Conservation (phyloP, 2,329 filamentous ascomycete species). For the Dendrostoma leiphaemia region DNA sequence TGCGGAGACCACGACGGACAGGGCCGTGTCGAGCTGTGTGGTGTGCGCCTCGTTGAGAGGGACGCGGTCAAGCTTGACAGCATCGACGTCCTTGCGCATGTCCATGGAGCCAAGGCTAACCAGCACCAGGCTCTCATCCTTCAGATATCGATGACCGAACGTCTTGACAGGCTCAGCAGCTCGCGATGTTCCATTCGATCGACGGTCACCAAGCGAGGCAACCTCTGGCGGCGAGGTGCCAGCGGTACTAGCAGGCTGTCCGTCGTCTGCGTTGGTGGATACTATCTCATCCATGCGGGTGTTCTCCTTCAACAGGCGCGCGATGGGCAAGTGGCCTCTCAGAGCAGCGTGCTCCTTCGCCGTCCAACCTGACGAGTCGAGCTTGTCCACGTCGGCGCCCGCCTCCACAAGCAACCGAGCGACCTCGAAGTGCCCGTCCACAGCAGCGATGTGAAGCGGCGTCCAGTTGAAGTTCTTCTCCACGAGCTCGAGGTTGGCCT, state of each 20-base stretch:
- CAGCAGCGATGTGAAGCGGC: slow-evolving; percentile 87
- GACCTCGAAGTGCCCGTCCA: slow-evolving; percentile 78
- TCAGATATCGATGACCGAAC: slow-evolving; percentile 94
- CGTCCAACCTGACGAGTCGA: slow-evolving; percentile 90
- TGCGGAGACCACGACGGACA: slow-evolving; percentile 88
- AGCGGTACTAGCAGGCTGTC: slow-evolving; percentile 14
- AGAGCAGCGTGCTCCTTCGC: slow-evolving; percentile 90
- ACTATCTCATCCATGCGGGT: slow-evolving; percentile 37
- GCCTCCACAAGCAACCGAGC: slow-evolving; percentile 75
- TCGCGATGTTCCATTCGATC: slow-evolving; percentile 50
- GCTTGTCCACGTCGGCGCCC: slow-evolving; percentile 70
- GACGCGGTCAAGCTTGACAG: slow-evolving; percentile 85
- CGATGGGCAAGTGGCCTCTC: slow-evolving; percentile 82
- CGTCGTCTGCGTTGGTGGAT: slow-evolving; percentile 10
- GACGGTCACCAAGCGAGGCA: slow-evolving; percentile 61
- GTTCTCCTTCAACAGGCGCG: slow-evolving; percentile 56
- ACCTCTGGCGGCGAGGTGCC: slow-evolving; percentile 45
- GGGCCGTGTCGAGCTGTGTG: slow-evolving; percentile 89
- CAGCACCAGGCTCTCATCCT: slow-evolving; percentile 81
- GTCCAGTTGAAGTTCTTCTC: slow-evolving; percentile 93
- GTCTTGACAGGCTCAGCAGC: slow-evolving; percentile 81
- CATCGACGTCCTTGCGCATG: slow-evolving; percentile 74
- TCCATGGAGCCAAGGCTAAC: slow-evolving; percentile 96
- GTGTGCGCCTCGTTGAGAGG: slow-evolving; percentile 84
- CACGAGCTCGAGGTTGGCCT: slow-evolving; percentile 70